phyloP scores from a whole-genome alignment of 164 flowering plant species.

The Magnolia kwangsiensis region DNA sequence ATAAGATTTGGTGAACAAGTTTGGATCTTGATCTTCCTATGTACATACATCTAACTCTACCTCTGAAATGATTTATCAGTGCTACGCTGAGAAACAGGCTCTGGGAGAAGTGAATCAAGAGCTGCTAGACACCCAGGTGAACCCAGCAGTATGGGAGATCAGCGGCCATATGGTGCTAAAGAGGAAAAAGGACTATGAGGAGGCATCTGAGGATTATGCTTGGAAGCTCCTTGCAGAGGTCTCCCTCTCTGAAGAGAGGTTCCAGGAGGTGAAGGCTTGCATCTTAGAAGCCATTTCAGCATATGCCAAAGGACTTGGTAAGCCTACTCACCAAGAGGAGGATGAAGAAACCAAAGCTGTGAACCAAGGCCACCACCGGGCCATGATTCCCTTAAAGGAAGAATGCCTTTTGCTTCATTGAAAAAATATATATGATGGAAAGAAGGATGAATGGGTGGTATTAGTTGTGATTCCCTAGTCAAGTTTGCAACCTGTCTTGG shows the following conservation, averaged over 20 bases:
- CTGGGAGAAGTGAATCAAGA: constrained; percentile 80
- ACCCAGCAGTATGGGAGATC: constrained; percentile 92
- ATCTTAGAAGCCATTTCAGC: constrained; percentile 47
- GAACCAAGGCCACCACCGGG: not conserved
- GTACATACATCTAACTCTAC: not conserved
- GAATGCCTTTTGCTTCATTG: not conserved
- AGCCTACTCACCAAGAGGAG: not conserved
- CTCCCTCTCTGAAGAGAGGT: constrained; percentile 68
- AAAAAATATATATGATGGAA: not conserved
- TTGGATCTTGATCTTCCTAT: not conserved
- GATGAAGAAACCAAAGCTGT: not conserved
- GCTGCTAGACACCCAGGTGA: constrained; percentile 78
- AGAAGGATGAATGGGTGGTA: not conserved
- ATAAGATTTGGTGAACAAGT: not conserved
- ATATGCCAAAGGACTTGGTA: not conserved
- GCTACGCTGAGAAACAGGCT: constrained; percentile 88
- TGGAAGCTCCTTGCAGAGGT: constrained; percentile 82
- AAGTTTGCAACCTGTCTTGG: not conserved
- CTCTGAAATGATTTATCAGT: constrained; percentile 31
- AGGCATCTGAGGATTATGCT: constrained; percentile 64
- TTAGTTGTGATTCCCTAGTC: not conserved
- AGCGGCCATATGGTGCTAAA: constrained; percentile 89
- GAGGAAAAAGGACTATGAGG: constrained; percentile 61
- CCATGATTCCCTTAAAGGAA: not conserved
- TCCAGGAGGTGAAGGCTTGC: constrained; percentile 57